Conservation (phyloP, 805 yeast species). For the Ogataea henricii region DNA sequence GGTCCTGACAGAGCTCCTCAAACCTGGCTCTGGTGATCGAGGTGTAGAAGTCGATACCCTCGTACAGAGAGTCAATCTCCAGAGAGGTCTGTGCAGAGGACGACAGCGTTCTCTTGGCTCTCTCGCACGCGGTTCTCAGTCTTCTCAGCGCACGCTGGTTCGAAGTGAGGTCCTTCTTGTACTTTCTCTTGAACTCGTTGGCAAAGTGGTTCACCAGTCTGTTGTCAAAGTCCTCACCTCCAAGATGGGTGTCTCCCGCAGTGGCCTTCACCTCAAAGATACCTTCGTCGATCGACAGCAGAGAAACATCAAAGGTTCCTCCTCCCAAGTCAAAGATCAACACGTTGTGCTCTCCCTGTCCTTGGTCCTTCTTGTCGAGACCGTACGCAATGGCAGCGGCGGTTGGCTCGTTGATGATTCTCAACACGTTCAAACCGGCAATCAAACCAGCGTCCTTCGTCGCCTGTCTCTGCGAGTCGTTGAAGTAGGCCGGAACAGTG, state of each 20-base stretch:
- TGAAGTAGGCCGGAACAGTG: conserved; percentile 96
- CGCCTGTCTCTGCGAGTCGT: conserved; percentile 98
- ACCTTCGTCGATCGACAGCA: conserved; percentile 91
- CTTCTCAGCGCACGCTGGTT: conserved; percentile 98
- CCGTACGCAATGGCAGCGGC: conserved; percentile 98
- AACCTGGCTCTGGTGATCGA: conserved; percentile 97
- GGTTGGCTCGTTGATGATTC: conserved; percentile 96
- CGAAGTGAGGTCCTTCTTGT: conserved; percentile 87
- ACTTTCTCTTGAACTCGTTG: conserved; percentile 95
- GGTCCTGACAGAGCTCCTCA: conserved; percentile 92
- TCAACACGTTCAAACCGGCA: conserved; percentile 92
- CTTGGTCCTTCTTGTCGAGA: conserved; percentile 70
- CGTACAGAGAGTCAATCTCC: conserved; percentile 93
- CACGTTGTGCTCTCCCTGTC: conserved; percentile 75
- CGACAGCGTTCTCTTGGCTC: conserved; percentile 98
- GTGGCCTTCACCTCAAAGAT: conserved; percentile 96
- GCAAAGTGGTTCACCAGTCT: conserved; percentile 93
- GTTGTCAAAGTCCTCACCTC: conserved; percentile 99
- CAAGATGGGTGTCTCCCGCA: conserved; percentile 88
- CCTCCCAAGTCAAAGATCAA: conserved; percentile 96
- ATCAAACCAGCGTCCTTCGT: conserved; percentile 97
- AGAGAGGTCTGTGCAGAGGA: conserved; percentile 94
- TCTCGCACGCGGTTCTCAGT: conserved; percentile 97
- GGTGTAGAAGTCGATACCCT: conserved; percentile 96
- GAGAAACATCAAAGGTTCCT: conserved; percentile 96